A percentile compares a stretch with the other conserved stretches of the same genome.
Conservation (phyloP, 768 basidiomycete species). For the Boletus speciosus region DNA sequence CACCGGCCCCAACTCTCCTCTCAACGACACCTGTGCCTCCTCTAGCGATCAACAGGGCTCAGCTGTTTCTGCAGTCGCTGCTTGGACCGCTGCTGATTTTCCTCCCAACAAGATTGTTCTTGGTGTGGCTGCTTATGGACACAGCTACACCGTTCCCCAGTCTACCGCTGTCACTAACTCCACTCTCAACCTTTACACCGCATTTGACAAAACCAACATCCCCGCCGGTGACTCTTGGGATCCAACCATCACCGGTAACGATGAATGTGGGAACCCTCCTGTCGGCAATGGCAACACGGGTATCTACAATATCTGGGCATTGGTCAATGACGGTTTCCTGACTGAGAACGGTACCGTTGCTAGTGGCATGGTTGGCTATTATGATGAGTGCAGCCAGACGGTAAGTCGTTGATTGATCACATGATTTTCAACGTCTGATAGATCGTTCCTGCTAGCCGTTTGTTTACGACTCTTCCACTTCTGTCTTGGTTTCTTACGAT, state of each 20-base stretch:
- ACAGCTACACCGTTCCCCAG: slow-evolving; percentile 51
- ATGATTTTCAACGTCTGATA: slow-evolving; percentile 1
- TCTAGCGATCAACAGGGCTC: slow-evolving; percentile 62
- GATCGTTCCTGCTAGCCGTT: slow-evolving; percentile 47
- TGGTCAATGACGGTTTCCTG: slow-evolving; percentile 56
- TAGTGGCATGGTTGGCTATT: slow-evolving; percentile 48
- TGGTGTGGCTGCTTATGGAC: slow-evolving; percentile 83
- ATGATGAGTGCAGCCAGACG: slow-evolving; percentile 70
- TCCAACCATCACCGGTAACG: slow-evolving; percentile 40
- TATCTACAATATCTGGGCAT: slow-evolving; percentile 59
- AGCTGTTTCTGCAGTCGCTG: slow-evolving; percentile 65
- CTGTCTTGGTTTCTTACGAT: slow-evolving; percentile 66
- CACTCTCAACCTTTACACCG: slow-evolving; percentile 46
- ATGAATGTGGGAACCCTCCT: slow-evolving; percentile 56
- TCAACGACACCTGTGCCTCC: slow-evolving; percentile 72
- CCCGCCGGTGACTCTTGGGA: slow-evolving; percentile 59
- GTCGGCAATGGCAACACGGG: slow-evolving; percentile 47
- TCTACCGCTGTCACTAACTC: slow-evolving; percentile 19
- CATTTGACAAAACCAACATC: slow-evolving; percentile 43
- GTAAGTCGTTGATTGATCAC: slow-evolving; percentile 36
- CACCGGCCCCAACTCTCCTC: slow-evolving; percentile 79
- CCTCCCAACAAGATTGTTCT: slow-evolving; percentile 70
- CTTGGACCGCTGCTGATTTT: slow-evolving; percentile 79
- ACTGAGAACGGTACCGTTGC: slow-evolving; percentile 46
- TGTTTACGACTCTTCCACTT: slow-evolving; percentile 52